Evolutionary conservation across 495 filamentous ascomycete genomes (phyloP).

Genomic region (Thermochaetoides thermophila): DNA sequence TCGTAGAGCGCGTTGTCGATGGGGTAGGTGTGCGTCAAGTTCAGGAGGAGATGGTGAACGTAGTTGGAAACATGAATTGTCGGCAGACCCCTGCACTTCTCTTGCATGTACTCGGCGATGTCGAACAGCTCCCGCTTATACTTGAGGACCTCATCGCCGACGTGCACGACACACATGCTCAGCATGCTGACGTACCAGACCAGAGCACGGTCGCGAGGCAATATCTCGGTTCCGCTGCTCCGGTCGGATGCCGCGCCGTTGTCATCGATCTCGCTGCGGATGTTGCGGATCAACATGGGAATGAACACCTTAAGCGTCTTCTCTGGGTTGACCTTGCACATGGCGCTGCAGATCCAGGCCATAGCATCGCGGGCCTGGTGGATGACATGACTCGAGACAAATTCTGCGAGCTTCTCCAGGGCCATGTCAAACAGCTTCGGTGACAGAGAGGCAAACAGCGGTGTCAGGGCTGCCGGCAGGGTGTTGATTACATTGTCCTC

Average conservation of each 20-base stretch:
- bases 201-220: constrained; percentile 80
- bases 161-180: constrained; percentile 96
- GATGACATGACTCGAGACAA: constrained; percentile 90
- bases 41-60: constrained; percentile 96
- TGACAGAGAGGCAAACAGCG: constrained; percentile 80
- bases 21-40: constrained; percentile 85
- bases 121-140: constrained; percentile 81
- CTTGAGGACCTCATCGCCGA: constrained; percentile 73
- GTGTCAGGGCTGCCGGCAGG: constrained; percentile 79
- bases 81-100: constrained; percentile 82
- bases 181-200: constrained; percentile 97
- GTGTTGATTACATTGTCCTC: constrained; percentile 98
- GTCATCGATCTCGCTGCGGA: constrained; percentile 91
- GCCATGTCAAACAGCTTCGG: constrained; percentile 87
- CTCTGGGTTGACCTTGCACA: constrained; percentile 87
- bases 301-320: constrained; percentile 83
- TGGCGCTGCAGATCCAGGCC: constrained; percentile 92
- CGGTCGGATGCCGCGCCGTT: constrained; percentile 93
- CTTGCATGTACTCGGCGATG: constrained; percentile 89
- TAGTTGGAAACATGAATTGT: constrained; percentile 95
- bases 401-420: constrained; percentile 77
- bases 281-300: constrained; percentile 76
- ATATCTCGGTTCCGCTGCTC: constrained; percentile 82
- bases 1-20: constrained; percentile 79
- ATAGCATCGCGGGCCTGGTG: constrained; percentile 96